Conservation (phyloP, 768 basidiomycete species). For the Chalciporus pseudorubinellus region DNA sequence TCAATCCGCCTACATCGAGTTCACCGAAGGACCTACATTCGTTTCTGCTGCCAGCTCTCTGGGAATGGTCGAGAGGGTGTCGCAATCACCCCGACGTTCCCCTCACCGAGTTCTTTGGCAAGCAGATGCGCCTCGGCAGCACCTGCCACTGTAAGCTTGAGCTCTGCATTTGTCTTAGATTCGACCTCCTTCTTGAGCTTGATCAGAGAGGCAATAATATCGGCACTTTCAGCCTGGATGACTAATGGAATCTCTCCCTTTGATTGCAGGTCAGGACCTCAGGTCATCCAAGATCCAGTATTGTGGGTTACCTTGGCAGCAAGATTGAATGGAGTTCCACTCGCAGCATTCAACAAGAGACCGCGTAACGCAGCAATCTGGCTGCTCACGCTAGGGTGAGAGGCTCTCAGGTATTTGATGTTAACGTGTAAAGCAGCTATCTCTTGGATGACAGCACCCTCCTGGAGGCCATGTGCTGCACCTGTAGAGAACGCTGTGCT, state of each 20-base stretch:
- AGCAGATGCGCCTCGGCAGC: constrained; percentile 70
- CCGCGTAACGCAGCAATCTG: constrained; percentile 72
- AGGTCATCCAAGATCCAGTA: not conserved
- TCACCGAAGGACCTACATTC: constrained; percentile 23
- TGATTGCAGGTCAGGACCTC: not conserved
- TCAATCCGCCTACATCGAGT: constrained; percentile 3
- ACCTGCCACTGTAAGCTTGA: constrained; percentile 63
- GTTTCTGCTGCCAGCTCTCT: constrained; percentile 57
- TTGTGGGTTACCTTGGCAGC: constrained; percentile 41
- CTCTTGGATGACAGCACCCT: constrained; percentile 60
- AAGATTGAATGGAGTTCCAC: constrained; percentile 35
- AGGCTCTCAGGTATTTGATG: constrained; percentile 43
- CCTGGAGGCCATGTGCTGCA: constrained; percentile 51
- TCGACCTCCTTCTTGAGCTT: constrained; percentile 66
- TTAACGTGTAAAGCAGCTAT: constrained; percentile 60
- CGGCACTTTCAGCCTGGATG: constrained; percentile 71
- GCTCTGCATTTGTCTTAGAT: constrained; percentile 35
- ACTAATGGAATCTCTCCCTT: constrained; percentile 75
- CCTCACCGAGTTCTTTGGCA: constrained; percentile 66
- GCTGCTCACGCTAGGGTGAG: constrained; percentile 64
- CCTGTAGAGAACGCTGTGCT: constrained; percentile 58
- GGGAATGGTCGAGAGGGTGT: constrained; percentile 72
- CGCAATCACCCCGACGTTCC: constrained; percentile 69
- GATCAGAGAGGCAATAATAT: constrained; percentile 77
- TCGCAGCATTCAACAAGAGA: constrained; percentile 45